Evolutionary conservation across 768 basidiomycete species (phyloP).

Genomic region (Hericium rajendrae): DNA sequence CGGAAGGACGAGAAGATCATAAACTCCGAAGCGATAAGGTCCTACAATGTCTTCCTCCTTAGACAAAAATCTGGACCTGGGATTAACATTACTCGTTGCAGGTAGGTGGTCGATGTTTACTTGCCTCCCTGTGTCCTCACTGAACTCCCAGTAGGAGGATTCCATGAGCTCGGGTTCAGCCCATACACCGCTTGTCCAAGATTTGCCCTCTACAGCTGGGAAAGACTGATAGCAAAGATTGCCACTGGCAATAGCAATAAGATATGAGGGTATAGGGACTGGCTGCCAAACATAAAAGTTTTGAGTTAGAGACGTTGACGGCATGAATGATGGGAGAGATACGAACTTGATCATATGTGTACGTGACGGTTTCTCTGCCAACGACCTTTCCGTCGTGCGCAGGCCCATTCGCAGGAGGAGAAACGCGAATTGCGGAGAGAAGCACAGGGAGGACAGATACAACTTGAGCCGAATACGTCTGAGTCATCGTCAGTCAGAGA

Average conservation of each 20-base stretch:
- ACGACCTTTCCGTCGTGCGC: constrained; percentile 65
- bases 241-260: constrained; percentile 87
- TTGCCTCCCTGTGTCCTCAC: constrained; percentile 72
- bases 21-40: constrained; percentile 78
- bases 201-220: constrained; percentile 43
- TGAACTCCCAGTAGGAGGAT: constrained; percentile 78
- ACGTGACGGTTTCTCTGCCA: constrained; percentile 65
- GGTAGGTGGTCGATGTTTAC: constrained; percentile 2
- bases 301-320: neutral
- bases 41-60: constrained; percentile 68
- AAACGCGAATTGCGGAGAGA: constrained; percentile 73
- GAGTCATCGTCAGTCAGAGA: neutral
- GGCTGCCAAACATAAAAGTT: constrained; percentile 34
- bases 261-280: constrained; percentile 80
- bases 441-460: constrained; percentile 75
- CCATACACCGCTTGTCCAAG: constrained; percentile 87
- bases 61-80: constrained; percentile 50
- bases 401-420: constrained; percentile 62
- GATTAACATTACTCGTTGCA: neutral
- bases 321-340: neutral
- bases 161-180: constrained; percentile 80
- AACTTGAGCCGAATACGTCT: constrained; percentile 84
- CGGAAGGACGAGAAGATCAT: constrained; percentile 83
- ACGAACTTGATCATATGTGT: constrained; percentile 68
- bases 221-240: constrained; percentile 71